These are phyloP conservation scores for Schizophyllum amplum DNA, from an alignment of 1,284 basidiomycete species.

Conservation along the genomic window DNA sequence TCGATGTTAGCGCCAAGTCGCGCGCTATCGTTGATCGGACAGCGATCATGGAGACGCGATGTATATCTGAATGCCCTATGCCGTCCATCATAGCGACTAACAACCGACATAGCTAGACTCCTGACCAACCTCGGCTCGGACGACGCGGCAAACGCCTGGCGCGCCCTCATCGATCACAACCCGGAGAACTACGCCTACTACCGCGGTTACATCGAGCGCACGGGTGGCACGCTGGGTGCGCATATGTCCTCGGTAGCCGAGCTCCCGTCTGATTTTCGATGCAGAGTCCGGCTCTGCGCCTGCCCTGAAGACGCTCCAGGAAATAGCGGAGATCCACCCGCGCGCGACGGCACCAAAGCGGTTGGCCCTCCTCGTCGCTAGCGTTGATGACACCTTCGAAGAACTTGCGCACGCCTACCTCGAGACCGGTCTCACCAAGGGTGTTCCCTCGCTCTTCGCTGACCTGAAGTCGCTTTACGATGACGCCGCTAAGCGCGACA, in stretches of 20 bases:
- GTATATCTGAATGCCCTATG: constrained; percentile 28
- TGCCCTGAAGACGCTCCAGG: constrained; percentile 48
- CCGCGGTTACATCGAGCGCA: constrained; percentile 59
- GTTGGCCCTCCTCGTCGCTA: constrained; percentile 60
- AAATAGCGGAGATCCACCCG: constrained; percentile 57
- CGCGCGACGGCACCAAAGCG: constrained; percentile 68
- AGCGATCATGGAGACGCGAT: constrained; percentile 65
- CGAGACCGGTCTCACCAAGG: constrained; percentile 66
- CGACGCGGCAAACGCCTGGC: constrained; percentile 77
- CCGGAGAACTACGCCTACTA: constrained; percentile 83
- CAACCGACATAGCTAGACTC: constrained; percentile 48
- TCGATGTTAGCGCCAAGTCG: constrained; percentile 62
- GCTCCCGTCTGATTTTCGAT: constrained; percentile 8
- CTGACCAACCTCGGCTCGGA: constrained; percentile 57
- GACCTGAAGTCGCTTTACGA: constrained; percentile 86
- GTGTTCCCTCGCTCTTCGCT: constrained; percentile 90
- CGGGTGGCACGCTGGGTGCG: constrained; percentile 61
- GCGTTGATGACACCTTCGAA: constrained; percentile 51
- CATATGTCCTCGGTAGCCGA: constrained; percentile 3
- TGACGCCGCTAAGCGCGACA: constrained; percentile 53
- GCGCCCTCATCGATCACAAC: constrained; percentile 77
- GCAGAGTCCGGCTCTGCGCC: constrained; percentile 38
- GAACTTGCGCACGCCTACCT: constrained; percentile 67
- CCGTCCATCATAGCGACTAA: constrained; percentile 9
- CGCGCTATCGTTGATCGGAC: constrained; percentile 66